A percentile compares a stretch with the other conserved stretches of the same genome.
Conservation (phyloP, 805 yeast genomes). For the Starmerella ratchasimensis region DNA sequence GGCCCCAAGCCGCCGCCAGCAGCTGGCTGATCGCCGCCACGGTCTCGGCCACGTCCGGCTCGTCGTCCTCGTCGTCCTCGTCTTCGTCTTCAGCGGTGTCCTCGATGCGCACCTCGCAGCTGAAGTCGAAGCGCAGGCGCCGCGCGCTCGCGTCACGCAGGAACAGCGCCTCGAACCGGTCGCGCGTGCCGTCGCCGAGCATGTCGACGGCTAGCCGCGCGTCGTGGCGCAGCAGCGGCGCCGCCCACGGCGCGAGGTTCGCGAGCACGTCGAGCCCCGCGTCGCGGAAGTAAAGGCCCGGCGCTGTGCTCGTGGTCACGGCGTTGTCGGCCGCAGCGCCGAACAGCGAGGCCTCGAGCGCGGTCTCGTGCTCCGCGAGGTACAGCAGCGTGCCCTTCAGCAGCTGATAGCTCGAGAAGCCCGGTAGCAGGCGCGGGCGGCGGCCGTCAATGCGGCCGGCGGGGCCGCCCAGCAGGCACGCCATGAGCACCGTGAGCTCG, state of each 20-base stretch:
- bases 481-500: slow-evolving; percentile 71
- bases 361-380: slow-evolving; percentile 39
- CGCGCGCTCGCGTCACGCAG: slow-evolving; percentile 38
- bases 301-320: slow-evolving; percentile 1
- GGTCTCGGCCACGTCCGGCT: background rate
- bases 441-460: slow-evolving; percentile 57
- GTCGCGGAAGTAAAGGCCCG: slow-evolving; percentile 17
- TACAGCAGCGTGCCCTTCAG: slow-evolving; percentile 80
- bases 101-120: slow-evolving; percentile 31
- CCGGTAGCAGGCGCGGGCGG: slow-evolving; percentile 64
- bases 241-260: slow-evolving; percentile 62
- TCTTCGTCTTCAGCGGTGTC: too few species aligned
- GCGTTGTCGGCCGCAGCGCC: background rate
- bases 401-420: slow-evolving; percentile 84
- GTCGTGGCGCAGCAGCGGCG: slow-evolving; percentile 43
- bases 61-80: too few species aligned
- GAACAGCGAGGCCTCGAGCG: slow-evolving; percentile 1
- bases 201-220: slow-evolving; percentile 56
- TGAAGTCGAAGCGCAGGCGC: slow-evolving; percentile 52
- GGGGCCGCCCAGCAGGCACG: slow-evolving; percentile 70
- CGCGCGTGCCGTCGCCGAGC: slow-evolving; percentile 66
- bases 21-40: slow-evolving; percentile 2
- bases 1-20: slow-evolving; percentile 17
- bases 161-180: slow-evolving; percentile 69
- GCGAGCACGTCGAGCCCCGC: slow-evolving; percentile 62